phyloP scores from a whole-genome alignment of 2,329 filamentous ascomycete genomes.

The Claviceps spartinae region DNA sequence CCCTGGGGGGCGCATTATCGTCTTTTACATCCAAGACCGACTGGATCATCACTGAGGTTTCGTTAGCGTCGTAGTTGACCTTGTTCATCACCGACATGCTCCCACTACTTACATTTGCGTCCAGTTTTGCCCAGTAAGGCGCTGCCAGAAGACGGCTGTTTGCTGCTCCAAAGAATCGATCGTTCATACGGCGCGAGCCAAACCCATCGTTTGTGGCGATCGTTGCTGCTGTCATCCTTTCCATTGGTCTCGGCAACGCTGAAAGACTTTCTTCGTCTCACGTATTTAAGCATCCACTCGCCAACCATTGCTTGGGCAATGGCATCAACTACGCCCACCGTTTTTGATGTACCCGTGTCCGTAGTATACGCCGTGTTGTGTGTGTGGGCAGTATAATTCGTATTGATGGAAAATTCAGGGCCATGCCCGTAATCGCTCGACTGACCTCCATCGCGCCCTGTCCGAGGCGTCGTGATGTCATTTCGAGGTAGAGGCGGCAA shows the following conservation, averaged over 20 bases:
- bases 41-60: constrained; percentile 65
- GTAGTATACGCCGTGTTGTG: constrained; percentile 23
- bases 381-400: constrained; percentile 34
- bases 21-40: constrained; percentile 96
- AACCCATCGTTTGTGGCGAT: constrained; percentile 92
- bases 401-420: constrained; percentile 45
- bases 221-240: constrained; percentile 57
- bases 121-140: constrained; percentile 89
- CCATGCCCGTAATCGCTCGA: constrained; percentile 33
- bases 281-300: constrained; percentile 93
- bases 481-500: constrained; percentile 63
- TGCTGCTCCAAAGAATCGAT: constrained; percentile 95
- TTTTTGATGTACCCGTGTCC: constrained; percentile 47
- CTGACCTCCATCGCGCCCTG: constrained; percentile 24
- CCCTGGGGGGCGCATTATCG: constrained; percentile 72
- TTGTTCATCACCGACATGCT: not conserved
- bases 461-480: constrained; percentile 50
- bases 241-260: constrained; percentile 56
- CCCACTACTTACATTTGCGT: constrained; percentile 63
- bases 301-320: constrained; percentile 98
- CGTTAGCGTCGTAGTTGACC: constrained; percentile 15
- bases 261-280: constrained; percentile 79
- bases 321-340: constrained; percentile 78
- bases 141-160: constrained; percentile 78
- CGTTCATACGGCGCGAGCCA: constrained; percentile 96